Base-by-base conservation (phyloP, 2,329 filamentous ascomycete genomes). In the Leptographium procerum region DNA sequence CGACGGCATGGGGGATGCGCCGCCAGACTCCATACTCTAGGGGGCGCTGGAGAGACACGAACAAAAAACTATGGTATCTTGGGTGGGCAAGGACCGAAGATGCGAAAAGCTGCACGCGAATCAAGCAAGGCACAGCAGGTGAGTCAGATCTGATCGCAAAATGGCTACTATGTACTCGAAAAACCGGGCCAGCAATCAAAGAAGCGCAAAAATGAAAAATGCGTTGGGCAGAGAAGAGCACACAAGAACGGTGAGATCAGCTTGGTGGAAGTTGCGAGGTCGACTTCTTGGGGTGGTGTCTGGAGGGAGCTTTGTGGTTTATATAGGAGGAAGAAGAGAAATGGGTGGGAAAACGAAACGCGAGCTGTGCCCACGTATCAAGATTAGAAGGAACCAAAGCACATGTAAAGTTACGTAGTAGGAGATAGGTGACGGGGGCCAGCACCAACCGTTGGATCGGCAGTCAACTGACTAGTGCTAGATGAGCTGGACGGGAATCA, bases 21-120 rank as follows among this genome's bases (percentile, higher is more conserved):
- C 71, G 64, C 69, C 71, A 57, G 73, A 75, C 62, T 70, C 69
- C 73, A 77, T 43, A 4, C 3, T 43, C 76, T 36, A 60, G 48
- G 45, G n/a, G n/a, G n/a, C n/a, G n/a, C n/a, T n/a, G n/a, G n/a
- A n/a, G n/a, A n/a, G n/a, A n/a, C n/a, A n/a, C 16, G 53, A 43
- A 62, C 62, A 60, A 59, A 26, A 31, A 55, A 47, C 13, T 3
- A 43, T n/a, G n/a, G n/a, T n/a, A n/a, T n/a, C n/a, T n/a, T n/a
- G n/a, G n/a, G n/a, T n/a, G n/a, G n/a, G n/a, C n/a, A n/a, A n/a
- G n/a, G n/a, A n/a, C n/a, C n/a, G n/a, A n/a, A n/a, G n/a, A n/a
- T n/a, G n/a, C n/a, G n/a, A n/a, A n/a, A n/a, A n/a, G n/a, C n/a
- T n/a, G n/a, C n/a, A n/a, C n/a, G n/a, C n/a, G n/a, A n/a, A n/a